Evolutionary conservation across 805 yeast species (phyloP).

Genomic region (Pichia eremophila): DNA sequence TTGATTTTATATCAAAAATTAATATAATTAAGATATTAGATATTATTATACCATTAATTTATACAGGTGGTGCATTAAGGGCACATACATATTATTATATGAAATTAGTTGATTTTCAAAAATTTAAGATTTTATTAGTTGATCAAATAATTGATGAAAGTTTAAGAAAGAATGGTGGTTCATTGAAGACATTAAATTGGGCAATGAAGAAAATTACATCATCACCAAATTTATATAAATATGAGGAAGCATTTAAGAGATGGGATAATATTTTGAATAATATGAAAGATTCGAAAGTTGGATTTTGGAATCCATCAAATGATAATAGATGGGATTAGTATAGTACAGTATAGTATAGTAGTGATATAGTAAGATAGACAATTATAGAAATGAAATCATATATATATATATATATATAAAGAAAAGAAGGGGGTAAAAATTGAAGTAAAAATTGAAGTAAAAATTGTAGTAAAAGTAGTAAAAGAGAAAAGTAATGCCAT

Average conservation of each 20-base stretch:
- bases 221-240: constrained; percentile 6
- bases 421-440: neutral
- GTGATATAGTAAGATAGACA: too few species aligned
- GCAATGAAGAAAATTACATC: constrained; percentile 17
- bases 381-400: neutral
- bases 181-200: constrained; percentile 17
- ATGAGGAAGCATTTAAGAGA: constrained; percentile 8
- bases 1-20: constrained; percentile 14
- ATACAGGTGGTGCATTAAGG: constrained; percentile 7
- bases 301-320: constrained; percentile 18
- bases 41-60: constrained; percentile 14
- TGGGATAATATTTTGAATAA: constrained; percentile 17
- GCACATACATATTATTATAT: constrained; percentile 9
- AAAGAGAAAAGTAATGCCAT: neutral
- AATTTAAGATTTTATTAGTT: constrained; percentile 13
- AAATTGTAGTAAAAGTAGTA: neutral
- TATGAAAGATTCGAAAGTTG: constrained; percentile 16
- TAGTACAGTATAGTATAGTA: too few species aligned
- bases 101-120: constrained; percentile 10
- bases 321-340: neutral
- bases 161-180: constrained; percentile 12
- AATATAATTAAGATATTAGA: constrained; percentile 16
- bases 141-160: constrained; percentile 18
- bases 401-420: neutral
- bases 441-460: neutral